phyloP scores from a whole-genome alignment of 805 yeast genomes.

The Saccharomycopsis sp. region DNA sequence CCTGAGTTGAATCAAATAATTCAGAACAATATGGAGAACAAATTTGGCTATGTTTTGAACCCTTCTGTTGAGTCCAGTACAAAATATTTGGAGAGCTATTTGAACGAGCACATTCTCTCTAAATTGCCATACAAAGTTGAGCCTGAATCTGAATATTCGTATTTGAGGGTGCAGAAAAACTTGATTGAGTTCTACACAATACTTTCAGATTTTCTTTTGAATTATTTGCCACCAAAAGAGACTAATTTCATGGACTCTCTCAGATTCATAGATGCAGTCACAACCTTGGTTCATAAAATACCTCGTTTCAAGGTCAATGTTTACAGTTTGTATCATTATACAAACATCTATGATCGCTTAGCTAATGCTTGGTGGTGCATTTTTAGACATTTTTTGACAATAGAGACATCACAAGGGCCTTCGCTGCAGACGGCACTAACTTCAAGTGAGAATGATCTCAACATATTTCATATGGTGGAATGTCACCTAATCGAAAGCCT shows the following conservation, averaged over 20 bases:
- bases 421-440: background rate
- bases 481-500: slow-evolving; percentile 8
- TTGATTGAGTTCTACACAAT: slow-evolving; percentile 63
- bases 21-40: slow-evolving; percentile 22
- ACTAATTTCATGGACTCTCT: slow-evolving; percentile 44
- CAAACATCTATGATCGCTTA: slow-evolving; percentile 17
- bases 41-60: slow-evolving; percentile 38
- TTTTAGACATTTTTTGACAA: slow-evolving; percentile 1
- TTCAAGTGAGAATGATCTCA: slow-evolving; percentile 12
- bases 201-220: slow-evolving; percentile 64
- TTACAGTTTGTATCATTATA: slow-evolving; percentile 16
- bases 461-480: slow-evolving; percentile 16
- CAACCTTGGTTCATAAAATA: slow-evolving; percentile 48
- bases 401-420: background rate
- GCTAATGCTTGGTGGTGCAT: slow-evolving; percentile 18
- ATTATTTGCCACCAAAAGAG: slow-evolving; percentile 66
- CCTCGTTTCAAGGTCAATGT: slow-evolving; percentile 48
- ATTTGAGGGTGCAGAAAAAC: slow-evolving; percentile 57
- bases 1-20: slow-evolving; percentile 55
- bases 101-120: slow-evolving; percentile 32
- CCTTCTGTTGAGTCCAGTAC: slow-evolving; percentile 48
- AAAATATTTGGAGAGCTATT: slow-evolving; percentile 38
- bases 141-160: slow-evolving; percentile 64
- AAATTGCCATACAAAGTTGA: slow-evolving; percentile 73
- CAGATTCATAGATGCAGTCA: slow-evolving; percentile 53